Evolutionary conservation across 495 filamentous ascomycete species (phyloP), one percentile per base, ranked within the genome.

Genomic region (Hypoxylon perforatum): DNA sequence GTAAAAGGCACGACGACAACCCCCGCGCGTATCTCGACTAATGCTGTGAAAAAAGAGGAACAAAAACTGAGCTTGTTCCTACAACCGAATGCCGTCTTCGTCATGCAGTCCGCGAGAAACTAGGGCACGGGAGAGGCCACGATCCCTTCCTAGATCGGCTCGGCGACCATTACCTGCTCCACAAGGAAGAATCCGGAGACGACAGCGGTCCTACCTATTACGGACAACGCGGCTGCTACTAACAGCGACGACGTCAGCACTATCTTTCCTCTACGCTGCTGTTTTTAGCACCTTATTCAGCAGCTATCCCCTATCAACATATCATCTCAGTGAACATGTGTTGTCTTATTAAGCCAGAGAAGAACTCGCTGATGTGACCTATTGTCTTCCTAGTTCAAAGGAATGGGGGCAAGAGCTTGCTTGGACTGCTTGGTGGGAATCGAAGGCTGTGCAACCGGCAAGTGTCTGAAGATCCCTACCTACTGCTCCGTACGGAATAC

Each of bases 101-200:
- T 48, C 35, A 53, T 67, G 64, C 57, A 54, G 25, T 59, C 52
- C 50, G 35, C 38, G 44, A 55, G 44, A 45, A 33, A 35, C 49
- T 53, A 41, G 52, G 12, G 48, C 41, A 33, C 41, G 47, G 44
- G 50, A 61, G 49, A 66, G n/a, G 38, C 59, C 54, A 15, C 65
- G 65, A 68, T 64, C 66, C 61, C 61, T 69, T 61, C 66, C 66
- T 64, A 69, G 57, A 65, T 64, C 56, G 56, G 66, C 60, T 64
- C 60, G 60, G 60, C 65, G 60, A 59, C 56, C 35, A 18, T 48
- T 50, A 17, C 7, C 39, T 25, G 21, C 58, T 56, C 60, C 60
- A 52, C 53, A 60, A 42, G 30, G 33, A 41, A 60, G 54, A 69
- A 57, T 54, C 66, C 66, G 66, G 66, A 69, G 66, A 61, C 28